These are phyloP conservation scores for Trichoderma arundinaceum DNA, from an alignment of 2,329 filamentous ascomycete genomes.

Conservation along the genomic window DNA sequence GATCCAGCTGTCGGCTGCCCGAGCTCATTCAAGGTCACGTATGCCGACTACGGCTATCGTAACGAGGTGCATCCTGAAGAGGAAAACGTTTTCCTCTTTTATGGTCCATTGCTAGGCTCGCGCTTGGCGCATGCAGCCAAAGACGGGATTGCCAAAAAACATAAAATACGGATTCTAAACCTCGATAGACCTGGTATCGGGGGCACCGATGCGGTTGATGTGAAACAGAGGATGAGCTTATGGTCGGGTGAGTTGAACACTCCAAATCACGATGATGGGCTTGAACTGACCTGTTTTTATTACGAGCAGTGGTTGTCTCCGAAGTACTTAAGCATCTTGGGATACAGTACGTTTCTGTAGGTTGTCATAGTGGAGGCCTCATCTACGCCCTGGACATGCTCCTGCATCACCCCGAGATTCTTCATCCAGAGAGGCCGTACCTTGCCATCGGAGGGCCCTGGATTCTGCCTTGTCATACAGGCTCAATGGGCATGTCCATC, in stretches of 20 bases:
- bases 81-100: conserved; percentile 42
- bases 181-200: conserved; percentile 47
- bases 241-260: conserved; percentile 39
- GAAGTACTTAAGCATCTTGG: conserved; percentile 44
- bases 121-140: conserved; percentile 43
- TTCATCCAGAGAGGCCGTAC: conserved; percentile 37
- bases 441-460: conserved; percentile 43
- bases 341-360: conserved; percentile 41
- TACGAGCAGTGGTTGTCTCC: conserved; percentile 37
- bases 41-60: conserved; percentile 44
- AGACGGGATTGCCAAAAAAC: conserved; percentile 41
- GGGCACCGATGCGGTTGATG: conserved; percentile 40
- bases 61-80: conserved; percentile 37
- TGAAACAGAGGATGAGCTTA: conserved; percentile 35
- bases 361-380: conserved; percentile 42
- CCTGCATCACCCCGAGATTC: conserved; percentile 40
- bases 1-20: conserved; percentile 32
- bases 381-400: conserved; percentile 43
- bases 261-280: neutral
- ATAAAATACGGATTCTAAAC: conserved; percentile 44
- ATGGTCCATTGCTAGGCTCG: conserved; percentile 39
- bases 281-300: neutral
- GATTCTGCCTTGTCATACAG: conserved; percentile 41
- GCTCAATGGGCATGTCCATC: conserved; percentile 35
- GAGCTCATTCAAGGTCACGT: conserved; percentile 34